phyloP scores from a whole-genome alignment of 179 eudicot species.

The Gypsophila paniculata region DNA sequence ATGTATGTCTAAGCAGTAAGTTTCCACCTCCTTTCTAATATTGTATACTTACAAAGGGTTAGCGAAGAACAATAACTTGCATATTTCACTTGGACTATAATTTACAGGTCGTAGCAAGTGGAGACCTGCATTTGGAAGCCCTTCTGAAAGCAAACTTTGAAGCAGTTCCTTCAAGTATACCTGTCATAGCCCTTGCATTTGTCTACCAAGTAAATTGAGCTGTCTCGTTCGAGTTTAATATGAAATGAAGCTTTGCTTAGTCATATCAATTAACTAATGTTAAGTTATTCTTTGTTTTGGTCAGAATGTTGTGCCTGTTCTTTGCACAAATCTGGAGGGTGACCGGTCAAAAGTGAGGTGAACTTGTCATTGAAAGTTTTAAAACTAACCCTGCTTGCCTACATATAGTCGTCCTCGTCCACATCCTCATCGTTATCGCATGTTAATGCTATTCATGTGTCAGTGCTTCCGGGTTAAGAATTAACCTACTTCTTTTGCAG shows the following conservation, averaged over 20 bases:
- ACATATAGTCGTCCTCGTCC: background rate
- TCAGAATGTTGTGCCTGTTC: constrained; percentile 98
- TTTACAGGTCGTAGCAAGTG: constrained; percentile 67
- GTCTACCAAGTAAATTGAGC: constrained; percentile 68
- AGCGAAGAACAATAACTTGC: background rate
- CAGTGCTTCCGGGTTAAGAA: too few species aligned
- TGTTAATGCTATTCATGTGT: too few species aligned
- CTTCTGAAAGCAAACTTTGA: constrained; percentile 74
- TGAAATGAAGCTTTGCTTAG: background rate
- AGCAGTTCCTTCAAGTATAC: constrained; percentile 85
- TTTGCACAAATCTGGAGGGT: constrained; percentile 93
- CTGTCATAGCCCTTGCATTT: constrained; percentile 82
- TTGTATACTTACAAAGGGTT: too few species aligned
- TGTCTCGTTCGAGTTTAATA: background rate
- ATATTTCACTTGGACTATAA: constrained; percentile 6
- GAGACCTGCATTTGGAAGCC: constrained; percentile 79
- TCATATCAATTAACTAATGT: background rate
- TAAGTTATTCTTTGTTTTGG: constrained; percentile 21
- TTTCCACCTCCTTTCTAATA: background rate
- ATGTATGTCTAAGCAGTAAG: too few species aligned
- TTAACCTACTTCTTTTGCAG: constrained; percentile 32
- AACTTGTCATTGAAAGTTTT: constrained; percentile 21
- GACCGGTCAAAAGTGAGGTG: constrained; percentile 86
- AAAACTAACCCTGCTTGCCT: too few species aligned
- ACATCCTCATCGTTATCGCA: too few species aligned